Percentiles rank a stretch among this genome's conserved stretches.
Conservation (phyloP, 2,329 filamentous ascomycete genomes). For the Nigrospora sphaerica region DNA sequence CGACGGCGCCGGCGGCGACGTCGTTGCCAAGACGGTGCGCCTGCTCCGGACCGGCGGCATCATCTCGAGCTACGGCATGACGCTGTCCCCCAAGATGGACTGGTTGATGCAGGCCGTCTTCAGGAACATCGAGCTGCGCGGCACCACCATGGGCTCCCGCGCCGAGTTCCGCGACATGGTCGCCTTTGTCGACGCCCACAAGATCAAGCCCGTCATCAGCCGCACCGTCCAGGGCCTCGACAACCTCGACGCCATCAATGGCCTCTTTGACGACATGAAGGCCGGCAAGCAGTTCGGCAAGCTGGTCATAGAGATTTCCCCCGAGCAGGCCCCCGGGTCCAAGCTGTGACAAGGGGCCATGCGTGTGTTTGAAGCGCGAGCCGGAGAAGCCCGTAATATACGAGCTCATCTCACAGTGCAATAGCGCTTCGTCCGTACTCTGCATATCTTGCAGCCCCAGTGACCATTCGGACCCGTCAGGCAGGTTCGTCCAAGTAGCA, state of each 20-base stretch:
- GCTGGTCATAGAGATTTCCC: constrained; percentile 66
- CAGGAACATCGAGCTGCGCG: constrained; percentile 79
- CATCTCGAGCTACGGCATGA: constrained; percentile 91
- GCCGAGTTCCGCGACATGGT: constrained; percentile 91
- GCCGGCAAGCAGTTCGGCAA: constrained; percentile 86
- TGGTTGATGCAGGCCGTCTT: constrained; percentile 80
- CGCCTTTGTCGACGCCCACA: constrained; percentile 65
- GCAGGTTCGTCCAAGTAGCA: too few species aligned
- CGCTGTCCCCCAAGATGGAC: constrained; percentile 73
- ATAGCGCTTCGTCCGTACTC: too few species aligned
- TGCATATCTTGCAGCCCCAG: too few species aligned
- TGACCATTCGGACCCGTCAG: too few species aligned
- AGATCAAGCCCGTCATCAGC: constrained; percentile 72
- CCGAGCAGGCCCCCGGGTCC: constrained; percentile 19
- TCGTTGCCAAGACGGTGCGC: constrained; percentile 61
- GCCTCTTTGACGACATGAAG: constrained; percentile 83
- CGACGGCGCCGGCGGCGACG: constrained; percentile 83
- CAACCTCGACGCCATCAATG: constrained; percentile 71
- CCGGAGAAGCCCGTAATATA: too few species aligned
- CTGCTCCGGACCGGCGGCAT: constrained; percentile 76
- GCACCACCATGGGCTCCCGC: constrained; percentile 85
- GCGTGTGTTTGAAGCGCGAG: too few species aligned
- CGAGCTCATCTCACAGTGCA: too few species aligned
- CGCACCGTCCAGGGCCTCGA: constrained; percentile 66
- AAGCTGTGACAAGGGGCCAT: constrained; percentile 27